Conservation (phyloP, 495 filamentous ascomycete genomes). For the Aspergillus diversus region DNA sequence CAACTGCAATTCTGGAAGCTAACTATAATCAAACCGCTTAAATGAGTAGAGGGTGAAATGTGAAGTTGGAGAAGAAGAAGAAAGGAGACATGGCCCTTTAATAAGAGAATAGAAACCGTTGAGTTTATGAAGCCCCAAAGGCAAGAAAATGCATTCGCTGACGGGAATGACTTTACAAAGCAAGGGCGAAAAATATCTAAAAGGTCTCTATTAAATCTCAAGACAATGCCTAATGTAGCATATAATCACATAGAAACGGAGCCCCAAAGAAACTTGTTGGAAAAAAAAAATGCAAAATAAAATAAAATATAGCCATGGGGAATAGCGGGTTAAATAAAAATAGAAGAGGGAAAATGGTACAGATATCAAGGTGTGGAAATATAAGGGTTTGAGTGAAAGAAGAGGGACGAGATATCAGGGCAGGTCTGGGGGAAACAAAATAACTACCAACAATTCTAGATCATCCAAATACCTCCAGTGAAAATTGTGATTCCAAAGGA, state of each 20-base stretch:
- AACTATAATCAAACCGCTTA: neutral
- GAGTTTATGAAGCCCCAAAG: neutral
- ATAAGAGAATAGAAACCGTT: too few relatives aligned
- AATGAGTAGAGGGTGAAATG: too few relatives aligned
- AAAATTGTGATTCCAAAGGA: too few relatives aligned
- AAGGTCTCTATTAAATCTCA: conserved; percentile 1
- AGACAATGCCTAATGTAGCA: conserved; percentile 1
- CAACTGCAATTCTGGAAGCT: neutral
- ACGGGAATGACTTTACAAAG: neutral
- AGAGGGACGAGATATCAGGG: conserved; percentile 1
- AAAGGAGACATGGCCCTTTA: too few relatives aligned
- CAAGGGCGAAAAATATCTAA: neutral
- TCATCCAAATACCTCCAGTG: too few relatives aligned
- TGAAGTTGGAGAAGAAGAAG: too few relatives aligned
- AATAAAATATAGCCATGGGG: neutral
- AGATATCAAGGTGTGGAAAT: neutral
- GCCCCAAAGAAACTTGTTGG: neutral
- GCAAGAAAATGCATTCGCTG: neutral
- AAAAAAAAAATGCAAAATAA: neutral
- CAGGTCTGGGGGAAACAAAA: neutral
- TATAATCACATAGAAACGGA: neutral
- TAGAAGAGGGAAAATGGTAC: conserved; percentile 5
- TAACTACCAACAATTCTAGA: too few relatives aligned
- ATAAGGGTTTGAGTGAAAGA: neutral
- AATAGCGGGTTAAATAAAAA: neutral